These are phyloP conservation scores for Pleurotus djamor DNA, from an alignment of 768 basidiomycete species.

Conservation along the genomic window DNA sequence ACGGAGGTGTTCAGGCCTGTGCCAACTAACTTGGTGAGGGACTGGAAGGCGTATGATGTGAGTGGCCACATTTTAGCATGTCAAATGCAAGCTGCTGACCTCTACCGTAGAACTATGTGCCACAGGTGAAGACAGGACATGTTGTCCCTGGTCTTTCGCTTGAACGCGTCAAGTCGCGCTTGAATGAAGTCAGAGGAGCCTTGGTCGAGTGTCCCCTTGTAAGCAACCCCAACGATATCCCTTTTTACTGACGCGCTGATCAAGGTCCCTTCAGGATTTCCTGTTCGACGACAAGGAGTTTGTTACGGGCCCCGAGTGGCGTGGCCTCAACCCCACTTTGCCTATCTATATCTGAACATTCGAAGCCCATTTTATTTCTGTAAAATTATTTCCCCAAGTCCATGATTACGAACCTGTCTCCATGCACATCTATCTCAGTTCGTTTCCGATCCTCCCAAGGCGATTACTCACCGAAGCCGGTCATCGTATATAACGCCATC, in stretches of 20 bases:
- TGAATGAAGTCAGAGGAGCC: slow-evolving; percentile 65
- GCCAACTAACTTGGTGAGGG: slow-evolving; percentile 78
- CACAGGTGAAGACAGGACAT: slow-evolving; percentile 79
- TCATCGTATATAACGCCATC: too few species aligned
- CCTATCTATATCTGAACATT: slow-evolving; percentile 71
- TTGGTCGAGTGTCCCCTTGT: slow-evolving; percentile 80
- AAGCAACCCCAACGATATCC: slow-evolving; percentile 12
- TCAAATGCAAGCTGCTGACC: not conserved
- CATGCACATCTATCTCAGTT: too few species aligned
- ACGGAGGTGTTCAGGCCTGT: slow-evolving; percentile 86
- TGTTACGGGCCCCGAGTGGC: slow-evolving; percentile 70
- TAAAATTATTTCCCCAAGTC: not conserved
- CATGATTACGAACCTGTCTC: too few species aligned
- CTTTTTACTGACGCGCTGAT: not conserved
- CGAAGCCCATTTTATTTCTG: not conserved
- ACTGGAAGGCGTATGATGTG: slow-evolving; percentile 80
- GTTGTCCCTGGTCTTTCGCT: slow-evolving; percentile 69
- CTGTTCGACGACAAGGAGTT: slow-evolving; percentile 78
- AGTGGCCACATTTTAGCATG: slow-evolving; percentile 14
- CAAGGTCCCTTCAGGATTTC: slow-evolving; percentile 58
- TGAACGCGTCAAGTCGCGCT: slow-evolving; percentile 70
- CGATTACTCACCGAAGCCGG: too few species aligned
- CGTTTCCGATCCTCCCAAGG: too few species aligned
- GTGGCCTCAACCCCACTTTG: slow-evolving; percentile 69
- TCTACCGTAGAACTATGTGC: slow-evolving; percentile 59